These are phyloP conservation scores for Coemansia sp. DNA, from an alignment of 192 early-diverging fungal species.

Conservation along the genomic window DNA sequence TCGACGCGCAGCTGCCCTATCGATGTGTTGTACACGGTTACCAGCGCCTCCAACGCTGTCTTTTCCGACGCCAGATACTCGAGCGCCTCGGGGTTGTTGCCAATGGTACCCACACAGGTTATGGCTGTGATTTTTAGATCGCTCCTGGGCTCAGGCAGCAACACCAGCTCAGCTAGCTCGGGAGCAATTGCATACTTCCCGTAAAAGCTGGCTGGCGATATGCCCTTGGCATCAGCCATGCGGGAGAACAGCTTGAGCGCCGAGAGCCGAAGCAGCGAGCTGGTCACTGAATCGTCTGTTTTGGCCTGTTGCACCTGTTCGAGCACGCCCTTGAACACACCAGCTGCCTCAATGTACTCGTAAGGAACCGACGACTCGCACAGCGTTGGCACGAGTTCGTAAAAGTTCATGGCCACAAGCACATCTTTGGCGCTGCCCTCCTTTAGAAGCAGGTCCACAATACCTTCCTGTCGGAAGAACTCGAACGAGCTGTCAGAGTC, in stretches of 20 bases:
- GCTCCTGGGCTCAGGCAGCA: constrained; percentile 8
- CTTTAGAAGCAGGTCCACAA: constrained; percentile 27
- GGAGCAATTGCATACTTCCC: constrained; percentile 30
- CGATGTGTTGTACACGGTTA: constrained; percentile 27
- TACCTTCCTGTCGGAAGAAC: constrained; percentile 29
- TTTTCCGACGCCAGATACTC: constrained; percentile 40
- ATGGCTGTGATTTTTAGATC: constrained; percentile 33
- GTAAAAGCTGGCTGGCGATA: constrained; percentile 21
- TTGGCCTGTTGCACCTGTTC: constrained; percentile 13
- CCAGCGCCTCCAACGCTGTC: constrained; percentile 36
- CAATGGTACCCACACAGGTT: constrained; percentile 42
- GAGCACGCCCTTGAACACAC: constrained; percentile 29
- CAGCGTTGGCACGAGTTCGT: constrained; percentile 33
- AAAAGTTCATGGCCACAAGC: constrained; percentile 40
- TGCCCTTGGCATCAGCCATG: constrained; percentile 29
- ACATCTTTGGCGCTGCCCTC: constrained; percentile 34
- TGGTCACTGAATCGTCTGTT: constrained; percentile 14
- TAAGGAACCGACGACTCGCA: constrained; percentile 20
- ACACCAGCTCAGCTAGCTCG: constrained; percentile 23
- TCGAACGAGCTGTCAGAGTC: constrained; percentile 29
- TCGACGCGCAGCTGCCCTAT: constrained; percentile 29
- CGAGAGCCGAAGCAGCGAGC: constrained; percentile 27
- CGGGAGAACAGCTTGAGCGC: constrained; percentile 46
- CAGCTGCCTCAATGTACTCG: constrained; percentile 25
- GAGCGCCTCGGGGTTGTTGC: constrained; percentile 35